A percentile compares a stretch with the other conserved stretches of the same genome.
Conservation (phyloP, 2,329 filamentous ascomycete species). For the Ophiognomonia clavigignenti-juglandacearum region DNA sequence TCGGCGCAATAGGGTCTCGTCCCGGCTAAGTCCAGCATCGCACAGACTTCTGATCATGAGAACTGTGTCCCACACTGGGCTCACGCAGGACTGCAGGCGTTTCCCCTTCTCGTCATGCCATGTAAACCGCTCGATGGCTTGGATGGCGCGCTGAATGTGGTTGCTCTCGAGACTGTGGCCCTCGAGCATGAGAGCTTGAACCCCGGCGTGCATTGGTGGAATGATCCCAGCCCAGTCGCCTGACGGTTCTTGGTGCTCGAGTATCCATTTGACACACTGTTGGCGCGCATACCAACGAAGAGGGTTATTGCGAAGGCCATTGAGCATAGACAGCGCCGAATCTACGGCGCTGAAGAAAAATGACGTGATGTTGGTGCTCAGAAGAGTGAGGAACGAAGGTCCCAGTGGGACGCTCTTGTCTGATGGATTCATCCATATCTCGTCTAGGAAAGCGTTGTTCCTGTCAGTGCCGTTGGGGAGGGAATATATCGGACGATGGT, state of each 20-base stretch:
- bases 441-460: too few species aligned
- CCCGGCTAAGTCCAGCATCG: slow-evolving; percentile 18
- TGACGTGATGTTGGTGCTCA: too few species aligned
- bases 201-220: slow-evolving; percentile 1
- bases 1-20: slow-evolving; percentile 2
- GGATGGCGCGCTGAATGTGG: slow-evolving; percentile 18
- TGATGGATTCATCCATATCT: too few species aligned
- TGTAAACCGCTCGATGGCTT: slow-evolving; percentile 23
- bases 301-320: too few species aligned
- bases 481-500: too few species aligned
- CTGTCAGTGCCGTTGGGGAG: too few species aligned
- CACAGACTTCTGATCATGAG: slow-evolving; percentile 27
- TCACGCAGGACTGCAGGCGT: slow-evolving; percentile 23
- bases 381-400: too few species aligned
- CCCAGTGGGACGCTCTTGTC: too few species aligned
- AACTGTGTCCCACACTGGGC: slow-evolving; percentile 30
- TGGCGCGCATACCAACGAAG: slow-evolving; percentile 19
- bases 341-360: too few species aligned
- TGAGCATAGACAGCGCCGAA: too few species aligned
- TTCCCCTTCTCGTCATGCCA: slow-evolving; percentile 22
- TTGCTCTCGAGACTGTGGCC: neutral
- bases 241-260: slow-evolving; percentile 16
- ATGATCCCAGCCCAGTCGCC: slow-evolving; percentile 6
- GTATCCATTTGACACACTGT: slow-evolving; percentile 22
- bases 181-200: too few species aligned